These are phyloP conservation scores for Amyloporia xantha DNA, from an alignment of 768 basidiomycete genomes.

Conservation along the genomic window DNA sequence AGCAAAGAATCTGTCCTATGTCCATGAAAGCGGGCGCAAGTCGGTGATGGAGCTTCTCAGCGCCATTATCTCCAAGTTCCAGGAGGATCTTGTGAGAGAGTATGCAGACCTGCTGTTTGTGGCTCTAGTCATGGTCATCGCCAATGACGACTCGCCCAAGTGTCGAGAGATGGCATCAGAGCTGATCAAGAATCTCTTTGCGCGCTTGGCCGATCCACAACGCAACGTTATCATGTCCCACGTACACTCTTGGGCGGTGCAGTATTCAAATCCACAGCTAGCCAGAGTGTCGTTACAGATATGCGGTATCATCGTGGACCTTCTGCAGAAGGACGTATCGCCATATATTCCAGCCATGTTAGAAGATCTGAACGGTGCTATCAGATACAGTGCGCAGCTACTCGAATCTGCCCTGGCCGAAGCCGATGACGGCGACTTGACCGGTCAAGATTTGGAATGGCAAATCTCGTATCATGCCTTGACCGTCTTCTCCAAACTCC, in stretches of 20 bases:
- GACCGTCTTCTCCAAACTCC: slow-evolving; percentile 54
- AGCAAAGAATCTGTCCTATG: slow-evolving; percentile 86
- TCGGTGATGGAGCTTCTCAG: slow-evolving; percentile 94
- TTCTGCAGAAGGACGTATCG: slow-evolving; percentile 40
- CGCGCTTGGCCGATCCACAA: slow-evolving; percentile 55
- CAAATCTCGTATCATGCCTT: slow-evolving; percentile 79
- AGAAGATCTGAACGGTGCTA: slow-evolving; percentile 46
- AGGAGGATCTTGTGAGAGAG: slow-evolving; percentile 62
- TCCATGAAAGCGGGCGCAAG: slow-evolving; percentile 81
- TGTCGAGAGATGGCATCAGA: slow-evolving; percentile 86
- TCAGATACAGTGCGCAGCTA: slow-evolving; percentile 37
- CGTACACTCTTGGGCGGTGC: slow-evolving; percentile 72
- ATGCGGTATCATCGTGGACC: slow-evolving; percentile 75
- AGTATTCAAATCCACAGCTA: slow-evolving; percentile 53
- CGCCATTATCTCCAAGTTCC: slow-evolving; percentile 81
- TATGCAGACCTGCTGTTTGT: slow-evolving; percentile 88
- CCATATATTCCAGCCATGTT: slow-evolving; percentile 45
- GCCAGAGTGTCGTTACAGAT: slow-evolving; percentile 74
- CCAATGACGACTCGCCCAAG: slow-evolving; percentile 88
- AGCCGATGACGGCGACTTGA: slow-evolving; percentile 32
- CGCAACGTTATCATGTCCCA: slow-evolving; percentile 56
- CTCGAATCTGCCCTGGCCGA: slow-evolving; percentile 26
- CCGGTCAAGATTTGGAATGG: slow-evolving; percentile 57
- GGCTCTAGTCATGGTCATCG: slow-evolving; percentile 84
- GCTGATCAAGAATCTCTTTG: slow-evolving; percentile 72